Conservation (phyloP, 805 yeast species). For the Sungouiozyma intestinalis region DNA sequence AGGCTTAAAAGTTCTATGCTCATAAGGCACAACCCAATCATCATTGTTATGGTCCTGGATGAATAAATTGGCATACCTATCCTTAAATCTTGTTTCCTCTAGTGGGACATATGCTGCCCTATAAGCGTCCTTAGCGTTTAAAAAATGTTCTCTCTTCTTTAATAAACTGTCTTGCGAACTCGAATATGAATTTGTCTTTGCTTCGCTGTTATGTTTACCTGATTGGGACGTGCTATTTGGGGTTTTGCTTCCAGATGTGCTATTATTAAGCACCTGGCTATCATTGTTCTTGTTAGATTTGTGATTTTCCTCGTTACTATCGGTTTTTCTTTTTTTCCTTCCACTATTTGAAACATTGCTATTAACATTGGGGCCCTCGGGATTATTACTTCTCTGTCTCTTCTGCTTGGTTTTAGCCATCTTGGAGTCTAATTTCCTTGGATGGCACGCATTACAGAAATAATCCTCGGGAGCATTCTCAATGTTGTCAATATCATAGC, state of each 20-base stretch:
- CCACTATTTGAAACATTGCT: conserved; percentile 5
- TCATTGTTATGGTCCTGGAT: conserved; percentile 41
- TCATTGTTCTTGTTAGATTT: conserved; percentile 7
- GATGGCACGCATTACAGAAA: conserved; percentile 68
- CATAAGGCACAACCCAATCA: conserved; percentile 13
- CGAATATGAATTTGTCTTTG: background rate
- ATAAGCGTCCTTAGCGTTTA: conserved; percentile 30
- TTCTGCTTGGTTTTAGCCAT: conserved; percentile 34
- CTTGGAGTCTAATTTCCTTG: conserved; percentile 35
- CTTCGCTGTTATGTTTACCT: background rate
- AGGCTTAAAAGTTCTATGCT: conserved; percentile 18
- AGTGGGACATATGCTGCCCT: conserved; percentile 27
- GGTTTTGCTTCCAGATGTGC: background rate
- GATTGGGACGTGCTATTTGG: background rate
- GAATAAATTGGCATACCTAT: conserved; percentile 32
- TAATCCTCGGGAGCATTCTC: conserved; percentile 77
- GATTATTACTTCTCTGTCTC: conserved; percentile 1
- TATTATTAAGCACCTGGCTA: background rate
- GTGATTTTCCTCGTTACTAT: conserved; percentile 2
- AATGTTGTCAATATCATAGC: conserved; percentile 65
- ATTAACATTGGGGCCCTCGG: conserved; percentile 1
- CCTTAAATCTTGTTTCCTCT: conserved; percentile 33
- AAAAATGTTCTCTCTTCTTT: conserved; percentile 25
- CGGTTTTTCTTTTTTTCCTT: conserved; percentile 16
- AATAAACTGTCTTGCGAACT: conserved; percentile 12